These are phyloP conservation scores for Gossypioides kirkii DNA, from an alignment of 345 rosid species.

Conservation along the genomic window DNA sequence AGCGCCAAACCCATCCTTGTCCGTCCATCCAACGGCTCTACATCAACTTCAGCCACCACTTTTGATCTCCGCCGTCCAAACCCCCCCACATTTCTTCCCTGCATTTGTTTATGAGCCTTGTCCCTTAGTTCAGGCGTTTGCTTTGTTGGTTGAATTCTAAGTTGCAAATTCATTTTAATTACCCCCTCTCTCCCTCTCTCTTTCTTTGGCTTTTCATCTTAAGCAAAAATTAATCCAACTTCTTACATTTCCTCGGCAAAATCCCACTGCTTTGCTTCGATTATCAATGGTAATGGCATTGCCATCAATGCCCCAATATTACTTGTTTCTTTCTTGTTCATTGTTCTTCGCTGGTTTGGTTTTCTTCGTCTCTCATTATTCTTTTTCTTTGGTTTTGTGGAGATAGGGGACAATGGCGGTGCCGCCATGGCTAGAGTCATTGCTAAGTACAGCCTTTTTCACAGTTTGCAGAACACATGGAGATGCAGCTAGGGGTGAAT, in stretches of 20 bases:
- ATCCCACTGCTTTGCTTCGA: conserved; percentile 7
- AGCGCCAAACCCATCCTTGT: conserved; percentile 40
- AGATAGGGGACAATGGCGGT: conserved; percentile 47
- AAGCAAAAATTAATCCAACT: not conserved
- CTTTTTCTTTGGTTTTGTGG: not conserved
- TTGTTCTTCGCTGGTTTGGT: not conserved
- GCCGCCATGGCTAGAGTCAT: conserved; percentile 75
- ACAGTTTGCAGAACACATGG: conserved; percentile 52
- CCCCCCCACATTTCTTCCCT: not conserved
- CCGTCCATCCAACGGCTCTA: conserved; percentile 27
- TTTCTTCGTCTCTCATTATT: not conserved
- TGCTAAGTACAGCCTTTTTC: conserved; percentile 61
- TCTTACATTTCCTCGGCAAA: conserved; percentile 1
- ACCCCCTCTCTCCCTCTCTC: not conserved
- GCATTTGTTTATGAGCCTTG: conserved; percentile 26
- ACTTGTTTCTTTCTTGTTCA: not conserved
- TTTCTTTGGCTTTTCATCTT: conserved; percentile 6
- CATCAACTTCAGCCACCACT: conserved; percentile 32
- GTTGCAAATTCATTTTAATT: conserved; percentile 25
- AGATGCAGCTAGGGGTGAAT: conserved; percentile 65
- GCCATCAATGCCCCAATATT: not conserved
- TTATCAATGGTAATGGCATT: conserved; percentile 21
- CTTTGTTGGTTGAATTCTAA: conserved; percentile 38
- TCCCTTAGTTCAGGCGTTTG: conserved; percentile 27
- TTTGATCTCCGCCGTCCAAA: conserved; percentile 24